Evolutionary conservation across 2,329 filamentous ascomycete species (phyloP), one percentile per base, ranked within the genome.

Genomic region (Metarhizium rileyi): DNA sequence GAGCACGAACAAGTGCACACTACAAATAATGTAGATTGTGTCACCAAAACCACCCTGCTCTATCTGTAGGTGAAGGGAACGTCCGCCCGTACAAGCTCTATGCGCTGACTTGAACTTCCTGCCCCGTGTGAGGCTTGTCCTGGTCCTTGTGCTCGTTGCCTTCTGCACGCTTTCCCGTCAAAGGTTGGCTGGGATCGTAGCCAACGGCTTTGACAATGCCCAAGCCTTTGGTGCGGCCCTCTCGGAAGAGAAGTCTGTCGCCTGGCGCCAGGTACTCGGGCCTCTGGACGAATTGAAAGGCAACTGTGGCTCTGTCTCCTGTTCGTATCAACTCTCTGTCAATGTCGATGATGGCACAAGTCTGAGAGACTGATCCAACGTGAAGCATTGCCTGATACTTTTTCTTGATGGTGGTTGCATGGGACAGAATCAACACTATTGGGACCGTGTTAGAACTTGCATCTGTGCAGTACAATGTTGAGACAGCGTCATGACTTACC

Each of bases 311-410:
- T n/a, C 91, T 78, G 65, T 97, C 93, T 9, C 93, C 93, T 0
- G 91, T 96, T 7, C 93, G 82, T 56, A 98, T 96, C 60, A 90
- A 93, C 25, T 87, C 86, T n/a, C 91, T 83, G 64, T 98, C 93
- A 56, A 98, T 93, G 62, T 96, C 93, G 61, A 98, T 95, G 63
- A 98, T 96, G 10, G 90, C 84, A 63, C 93, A 98, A 0, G 93
- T 98, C 70, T 98, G 93, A 38, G 86, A 89, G 41, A 98, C 87
- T 0, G 93, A 87, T 0, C 93, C 93, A 4, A 98, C 90, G 60
- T 98, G 93, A 22, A 98, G 77, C 90, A 97, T 98, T 1, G 93
- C 93, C 71, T 98, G 93, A 57, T 98, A 98, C 60, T 90, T 91
- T 0, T 84, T 89, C 67, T 95, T 93, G 67, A 98, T 98, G 41